phyloP scores from a whole-genome alignment of 1,284 basidiomycete genomes.

The Binderoboletus segoi region DNA sequence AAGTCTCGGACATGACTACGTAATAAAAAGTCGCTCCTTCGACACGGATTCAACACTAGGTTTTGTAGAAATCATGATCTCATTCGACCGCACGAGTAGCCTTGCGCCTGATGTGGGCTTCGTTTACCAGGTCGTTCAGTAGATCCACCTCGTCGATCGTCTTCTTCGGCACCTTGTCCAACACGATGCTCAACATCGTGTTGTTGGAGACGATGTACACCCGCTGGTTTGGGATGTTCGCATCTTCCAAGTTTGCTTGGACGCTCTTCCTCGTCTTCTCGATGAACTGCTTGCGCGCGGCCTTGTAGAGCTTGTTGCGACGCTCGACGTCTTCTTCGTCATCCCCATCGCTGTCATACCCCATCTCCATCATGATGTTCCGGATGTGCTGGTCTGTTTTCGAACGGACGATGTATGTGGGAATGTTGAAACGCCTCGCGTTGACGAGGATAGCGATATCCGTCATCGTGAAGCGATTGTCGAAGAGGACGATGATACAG shows the following conservation, averaged over 20 bases:
- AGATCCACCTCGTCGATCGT: conserved; percentile 24
- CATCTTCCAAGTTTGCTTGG: conserved; percentile 10
- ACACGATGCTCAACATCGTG: conserved; percentile 16
- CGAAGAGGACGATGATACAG: conserved; percentile 24
- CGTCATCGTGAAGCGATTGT: conserved; percentile 25
- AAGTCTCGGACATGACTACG: background rate
- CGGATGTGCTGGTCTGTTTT: conserved; percentile 27
- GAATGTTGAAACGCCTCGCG: conserved; percentile 18
- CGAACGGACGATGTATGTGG: conserved; percentile 26
- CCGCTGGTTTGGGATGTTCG: conserved; percentile 21
- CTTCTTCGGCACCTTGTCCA: conserved; percentile 18
- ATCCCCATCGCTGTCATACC: conserved; percentile 20
- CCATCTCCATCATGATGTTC: conserved; percentile 23
- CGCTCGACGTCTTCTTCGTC: conserved; percentile 14
- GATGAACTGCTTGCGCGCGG: conserved; percentile 18
- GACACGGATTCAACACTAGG: background rate
- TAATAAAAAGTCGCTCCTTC: background rate
- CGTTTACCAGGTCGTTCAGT: conserved; percentile 15
- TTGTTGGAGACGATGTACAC: conserved; percentile 25
- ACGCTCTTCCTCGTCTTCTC: conserved; percentile 19
- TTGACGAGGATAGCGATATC: conserved; percentile 26
- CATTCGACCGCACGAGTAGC: background rate
- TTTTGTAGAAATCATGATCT: background rate
- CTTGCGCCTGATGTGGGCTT: conserved; percentile 12
- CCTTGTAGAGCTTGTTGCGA: conserved; percentile 14